A percentile compares a stretch with the other conserved stretches of the same genome.
These are phyloP conservation scores for Colletotrichum agaves DNA, from an alignment of 2,329 filamentous ascomycete genomes.

Conservation along the genomic window DNA sequence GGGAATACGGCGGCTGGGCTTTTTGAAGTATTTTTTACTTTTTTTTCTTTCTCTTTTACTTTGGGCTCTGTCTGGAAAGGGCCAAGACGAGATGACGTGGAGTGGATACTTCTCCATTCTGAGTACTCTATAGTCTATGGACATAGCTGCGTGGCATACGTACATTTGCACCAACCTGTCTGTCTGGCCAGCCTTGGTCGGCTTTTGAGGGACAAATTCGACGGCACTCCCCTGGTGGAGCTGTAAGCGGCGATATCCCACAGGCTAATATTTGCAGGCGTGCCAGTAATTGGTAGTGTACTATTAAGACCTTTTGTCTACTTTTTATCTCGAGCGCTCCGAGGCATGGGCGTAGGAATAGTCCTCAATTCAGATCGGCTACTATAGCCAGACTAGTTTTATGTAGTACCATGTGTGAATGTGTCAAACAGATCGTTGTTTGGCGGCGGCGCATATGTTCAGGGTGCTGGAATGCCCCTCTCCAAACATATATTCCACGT, in stretches of 20 bases:
- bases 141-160: conserved; percentile 37
- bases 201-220: conserved; percentile 1
- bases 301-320: conserved; percentile 36
- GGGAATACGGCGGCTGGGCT: conserved; percentile 34
- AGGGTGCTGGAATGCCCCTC: conserved; percentile 17
- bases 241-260: conserved; percentile 1
- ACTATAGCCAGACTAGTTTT: conserved; percentile 9
- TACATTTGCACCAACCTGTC: conserved; percentile 36
- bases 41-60: conserved; percentile 18
- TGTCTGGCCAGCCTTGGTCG: background rate
- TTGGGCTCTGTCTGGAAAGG: conserved; percentile 37
- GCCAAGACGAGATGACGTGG: conserved; percentile 30
- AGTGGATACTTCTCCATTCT: conserved; percentile 23
- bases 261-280: conserved; percentile 17
- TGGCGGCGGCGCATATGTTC: background rate
- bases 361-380: conserved; percentile 36
- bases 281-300: conserved; percentile 39
- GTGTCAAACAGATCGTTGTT: background rate
- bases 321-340: conserved; percentile 33
- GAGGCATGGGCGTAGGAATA: conserved; percentile 28
- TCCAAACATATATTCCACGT: conserved; percentile 19
- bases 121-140: conserved; percentile 34
- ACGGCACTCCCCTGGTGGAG: conserved; percentile 10
- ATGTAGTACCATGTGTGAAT: background rate
- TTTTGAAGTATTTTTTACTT: conserved; percentile 25